phyloP scores from a whole-genome alignment of 495 filamentous ascomycete species.

The Cercophora scortea region DNA sequence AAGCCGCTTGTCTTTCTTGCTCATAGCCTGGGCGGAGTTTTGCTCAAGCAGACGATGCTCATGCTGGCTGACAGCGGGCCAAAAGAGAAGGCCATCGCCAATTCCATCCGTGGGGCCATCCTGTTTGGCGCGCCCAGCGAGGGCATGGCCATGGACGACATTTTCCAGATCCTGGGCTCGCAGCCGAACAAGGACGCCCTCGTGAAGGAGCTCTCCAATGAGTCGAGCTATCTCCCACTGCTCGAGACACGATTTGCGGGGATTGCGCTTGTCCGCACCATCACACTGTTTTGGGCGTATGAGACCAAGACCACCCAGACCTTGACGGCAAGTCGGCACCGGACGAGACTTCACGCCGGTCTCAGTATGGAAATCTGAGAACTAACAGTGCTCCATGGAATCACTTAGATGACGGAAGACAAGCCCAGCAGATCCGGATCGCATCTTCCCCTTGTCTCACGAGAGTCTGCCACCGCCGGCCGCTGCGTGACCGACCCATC shows the following conservation, averaged over 20 bases:
- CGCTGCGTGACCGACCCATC: background rate
- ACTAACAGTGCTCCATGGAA: too few relatives aligned
- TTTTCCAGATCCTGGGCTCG: background rate
- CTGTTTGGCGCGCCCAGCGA: conserved; percentile 26
- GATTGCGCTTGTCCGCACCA: background rate
- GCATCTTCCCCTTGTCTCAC: background rate
- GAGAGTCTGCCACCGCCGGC: conserved; percentile 1
- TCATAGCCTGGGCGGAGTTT: conserved; percentile 29
- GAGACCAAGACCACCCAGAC: conserved; percentile 9
- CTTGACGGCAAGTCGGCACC: too few relatives aligned
- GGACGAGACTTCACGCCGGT: too few relatives aligned
- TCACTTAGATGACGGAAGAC: too few relatives aligned
- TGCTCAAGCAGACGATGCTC: conserved; percentile 22
- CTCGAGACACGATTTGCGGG: background rate
- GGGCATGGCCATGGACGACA: conserved; percentile 17
- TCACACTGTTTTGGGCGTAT: conserved; percentile 9
- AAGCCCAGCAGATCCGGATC: too few relatives aligned
- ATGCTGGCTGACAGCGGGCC: conserved; percentile 3
- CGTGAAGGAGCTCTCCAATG: conserved; percentile 2
- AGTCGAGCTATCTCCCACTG: background rate
- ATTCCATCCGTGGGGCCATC: conserved; percentile 11
- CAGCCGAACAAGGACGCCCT: background rate
- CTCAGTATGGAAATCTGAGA: too few relatives aligned
- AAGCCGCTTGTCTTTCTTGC: conserved; percentile 23
- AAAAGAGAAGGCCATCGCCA: background rate